Evolutionary conservation across 2,329 filamentous ascomycete genomes (phyloP), one percentile per base, ranked within the genome.

Genomic region (Ceratocystis eucalypticola): DNA sequence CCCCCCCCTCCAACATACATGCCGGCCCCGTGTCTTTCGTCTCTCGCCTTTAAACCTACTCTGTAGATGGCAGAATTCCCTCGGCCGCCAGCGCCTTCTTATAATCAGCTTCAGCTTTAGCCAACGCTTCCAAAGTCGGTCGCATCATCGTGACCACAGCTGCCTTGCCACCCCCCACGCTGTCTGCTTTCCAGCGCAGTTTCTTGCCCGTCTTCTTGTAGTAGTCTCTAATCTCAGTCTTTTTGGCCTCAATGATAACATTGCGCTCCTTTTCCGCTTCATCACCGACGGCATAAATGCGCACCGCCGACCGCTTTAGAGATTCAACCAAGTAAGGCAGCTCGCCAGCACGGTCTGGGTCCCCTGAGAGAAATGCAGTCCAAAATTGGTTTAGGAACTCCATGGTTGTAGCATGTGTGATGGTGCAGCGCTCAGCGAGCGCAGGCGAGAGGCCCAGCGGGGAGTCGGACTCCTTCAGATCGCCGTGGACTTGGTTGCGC

Each of bases 341-440:
- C 75, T 99, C 93, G 53, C 81, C 81, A 0, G 90, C 89, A 44
- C 90, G 86, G 68, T 90, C 87, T 0, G 89, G 78, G 72, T 96
- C 90, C 15, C 92, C 93, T 0, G 92, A 96, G 30, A 96, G 81
- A 72, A 96, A 99, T 0, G 92, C 86, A 44, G 84, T 83, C 93
- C 93, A 99, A 78, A 99, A 99, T 74, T 97, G 95, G 71, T 93
- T 89, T n/a, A 99, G 79, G 72, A 97, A 99, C 73, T 99, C 94
- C 46, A 89, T 88, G 0, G 91, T 95, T 0, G 94, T 99, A 65
- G 92, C 92, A 74, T 97, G 91, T 0, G 93, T 96, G 66, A 85
- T 75, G 50, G 76, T 77, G 70, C 83, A 85, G 66, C 83, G 83
- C 55, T 85, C 80, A 3, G 83, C 78, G 22, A 88, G 77, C 1